Evolutionary conservation across 208 protist species (phyloP).

Genomic region (Trypanosoma melophagium): DNA sequence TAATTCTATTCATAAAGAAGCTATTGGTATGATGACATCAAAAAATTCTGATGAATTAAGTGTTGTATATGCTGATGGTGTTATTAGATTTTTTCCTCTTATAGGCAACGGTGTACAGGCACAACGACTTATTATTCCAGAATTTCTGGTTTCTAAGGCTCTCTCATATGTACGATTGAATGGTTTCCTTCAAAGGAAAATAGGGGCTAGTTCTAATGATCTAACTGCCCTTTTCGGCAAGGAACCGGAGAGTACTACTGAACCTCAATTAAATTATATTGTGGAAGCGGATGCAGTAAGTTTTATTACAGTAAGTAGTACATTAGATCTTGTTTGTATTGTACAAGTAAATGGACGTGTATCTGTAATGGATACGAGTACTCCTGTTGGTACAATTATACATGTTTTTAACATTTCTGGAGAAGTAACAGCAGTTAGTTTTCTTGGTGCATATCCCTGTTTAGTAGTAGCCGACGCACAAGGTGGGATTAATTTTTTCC

Average conservation of each 20-base stretch:
- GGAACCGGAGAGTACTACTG: neutral
- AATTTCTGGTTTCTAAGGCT: slow-evolving; percentile 55
- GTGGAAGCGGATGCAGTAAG: slow-evolving; percentile 77
- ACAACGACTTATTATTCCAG: slow-evolving; percentile 64
- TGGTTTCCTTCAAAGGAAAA: slow-evolving; percentile 1
- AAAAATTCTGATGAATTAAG: slow-evolving; percentile 61
- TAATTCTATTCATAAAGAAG: slow-evolving; percentile 51
- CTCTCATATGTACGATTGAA: slow-evolving; percentile 36
- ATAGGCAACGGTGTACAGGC: slow-evolving; percentile 52
- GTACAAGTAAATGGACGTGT: slow-evolving; percentile 71
- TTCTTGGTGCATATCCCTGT: slow-evolving; percentile 75
- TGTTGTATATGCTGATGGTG: slow-evolving; percentile 70
- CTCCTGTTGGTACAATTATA: slow-evolving; percentile 33
- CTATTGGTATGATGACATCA: slow-evolving; percentile 55
- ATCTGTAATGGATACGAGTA: slow-evolving; percentile 56
- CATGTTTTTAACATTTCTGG: slow-evolving; percentile 57
- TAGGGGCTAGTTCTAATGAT: neutral
- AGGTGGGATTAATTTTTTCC: slow-evolving; percentile 53
- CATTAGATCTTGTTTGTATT: slow-evolving; percentile 63
- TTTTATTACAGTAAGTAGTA: slow-evolving; percentile 54
- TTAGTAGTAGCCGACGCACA: slow-evolving; percentile 66
- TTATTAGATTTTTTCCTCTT: slow-evolving; percentile 68
- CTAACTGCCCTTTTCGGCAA: neutral
- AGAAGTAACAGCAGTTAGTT: slow-evolving; percentile 60
- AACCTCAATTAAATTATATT: slow-evolving; percentile 21